phyloP scores from a whole-genome alignment of 2,329 filamentous ascomycete species.

The Paecilomyces fulvus region DNA sequence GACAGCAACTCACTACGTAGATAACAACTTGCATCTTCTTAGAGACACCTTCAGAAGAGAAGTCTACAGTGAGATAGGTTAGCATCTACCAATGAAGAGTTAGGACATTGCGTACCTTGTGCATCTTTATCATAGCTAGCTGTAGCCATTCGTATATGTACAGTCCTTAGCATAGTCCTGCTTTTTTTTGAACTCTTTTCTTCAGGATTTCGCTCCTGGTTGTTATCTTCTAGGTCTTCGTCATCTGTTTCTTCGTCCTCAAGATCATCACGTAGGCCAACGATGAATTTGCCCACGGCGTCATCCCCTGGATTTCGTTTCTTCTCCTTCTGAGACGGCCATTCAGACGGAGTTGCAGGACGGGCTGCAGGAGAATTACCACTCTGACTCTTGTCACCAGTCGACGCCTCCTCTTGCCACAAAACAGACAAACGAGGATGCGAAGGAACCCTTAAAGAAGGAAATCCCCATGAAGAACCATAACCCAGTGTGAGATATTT shows the following conservation, averaged over 20 bases:
- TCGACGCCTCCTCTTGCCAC: slow-evolving; percentile 10
- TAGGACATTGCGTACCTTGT: slow-evolving; percentile 10
- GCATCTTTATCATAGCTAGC: slow-evolving; percentile 6
- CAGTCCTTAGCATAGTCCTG: slow-evolving; percentile 26
- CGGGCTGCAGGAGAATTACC: background rate
- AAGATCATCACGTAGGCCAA: slow-evolving; percentile 36
- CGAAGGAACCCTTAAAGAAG: slow-evolving; percentile 19
- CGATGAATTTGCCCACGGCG: slow-evolving; percentile 29
- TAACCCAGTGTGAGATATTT: slow-evolving; percentile 44
- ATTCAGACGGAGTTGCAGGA: background rate
- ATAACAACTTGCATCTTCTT: slow-evolving; percentile 31
- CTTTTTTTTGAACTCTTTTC: slow-evolving; percentile 12
- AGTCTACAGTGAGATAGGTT: slow-evolving; percentile 2
- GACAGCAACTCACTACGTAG: slow-evolving; percentile 28
- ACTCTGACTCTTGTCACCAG: slow-evolving; percentile 1
- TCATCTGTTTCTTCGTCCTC: slow-evolving; percentile 29
- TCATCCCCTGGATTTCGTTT: slow-evolving; percentile 5
- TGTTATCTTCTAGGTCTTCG: slow-evolving; percentile 19
- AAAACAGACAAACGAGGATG: slow-evolving; percentile 19
- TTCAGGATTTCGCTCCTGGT: slow-evolving; percentile 11
- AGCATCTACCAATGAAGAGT: background rate
- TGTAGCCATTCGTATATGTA: slow-evolving; percentile 24
- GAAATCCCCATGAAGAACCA: slow-evolving; percentile 39
- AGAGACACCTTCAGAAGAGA: background rate
- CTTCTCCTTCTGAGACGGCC: background rate